phyloP scores from a whole-genome alignment of 2,329 filamentous ascomycete species.

The Penicillium sp. region DNA sequence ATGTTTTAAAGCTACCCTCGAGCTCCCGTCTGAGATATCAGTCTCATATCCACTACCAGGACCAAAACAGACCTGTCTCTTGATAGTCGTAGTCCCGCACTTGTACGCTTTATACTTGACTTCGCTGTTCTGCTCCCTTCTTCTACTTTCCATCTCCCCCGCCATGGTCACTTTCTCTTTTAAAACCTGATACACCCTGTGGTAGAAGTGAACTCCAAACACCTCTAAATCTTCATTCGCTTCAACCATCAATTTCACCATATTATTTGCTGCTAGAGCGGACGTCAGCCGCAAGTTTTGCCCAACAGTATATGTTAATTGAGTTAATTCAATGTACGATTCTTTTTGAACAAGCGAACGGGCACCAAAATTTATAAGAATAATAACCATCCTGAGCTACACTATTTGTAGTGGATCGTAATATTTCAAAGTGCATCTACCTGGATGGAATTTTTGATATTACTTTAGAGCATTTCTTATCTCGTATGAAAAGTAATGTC shows the following conservation, averaged over 20 bases:
- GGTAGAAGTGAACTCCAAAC: neutral
- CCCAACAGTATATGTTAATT: too few relatives aligned
- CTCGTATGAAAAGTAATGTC: too few relatives aligned
- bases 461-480: too few relatives aligned
- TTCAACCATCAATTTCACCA: neutral
- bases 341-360: too few relatives aligned
- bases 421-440: too few relatives aligned
- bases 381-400: too few relatives aligned
- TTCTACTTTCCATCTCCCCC: neutral
- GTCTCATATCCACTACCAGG: neutral
- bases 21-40: slow-evolving; percentile 1
- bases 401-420: too few relatives aligned
- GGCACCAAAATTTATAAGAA: too few relatives aligned
- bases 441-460: too few relatives aligned
- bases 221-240: neutral
- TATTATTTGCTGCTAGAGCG: too few relatives aligned
- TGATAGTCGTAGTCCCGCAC: neutral
- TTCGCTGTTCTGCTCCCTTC: neutral
- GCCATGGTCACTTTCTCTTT: neutral
- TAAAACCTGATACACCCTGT: neutral
- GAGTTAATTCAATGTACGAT: too few relatives aligned
- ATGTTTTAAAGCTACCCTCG: neutral
- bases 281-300: too few relatives aligned
- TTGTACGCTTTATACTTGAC: slow-evolving; percentile 1
- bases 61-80: neutral